phyloP scores from a whole-genome alignment of 2,329 filamentous ascomycete genomes.

The Trichoderma sp. region DNA sequence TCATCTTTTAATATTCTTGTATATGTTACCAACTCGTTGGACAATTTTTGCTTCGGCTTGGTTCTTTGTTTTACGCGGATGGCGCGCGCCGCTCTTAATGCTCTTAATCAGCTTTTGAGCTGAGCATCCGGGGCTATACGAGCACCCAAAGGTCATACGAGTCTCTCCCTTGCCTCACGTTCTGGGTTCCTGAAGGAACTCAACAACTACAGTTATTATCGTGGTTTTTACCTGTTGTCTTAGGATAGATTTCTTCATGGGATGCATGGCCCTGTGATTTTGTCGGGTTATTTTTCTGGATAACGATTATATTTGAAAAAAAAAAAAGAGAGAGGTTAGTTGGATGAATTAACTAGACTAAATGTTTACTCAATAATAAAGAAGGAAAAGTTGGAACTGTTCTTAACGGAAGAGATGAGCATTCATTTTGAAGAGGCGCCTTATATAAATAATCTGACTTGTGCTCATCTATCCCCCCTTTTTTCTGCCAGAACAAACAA shows the following conservation, averaged over 20 bases:
- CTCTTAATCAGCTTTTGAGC: not conserved
- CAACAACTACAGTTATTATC: not conserved
- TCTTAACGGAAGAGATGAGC: not conserved
- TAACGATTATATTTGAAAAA: conserved; percentile 26
- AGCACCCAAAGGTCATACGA: not conserved
- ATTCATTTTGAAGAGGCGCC: not conserved
- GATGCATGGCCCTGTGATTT: conserved; percentile 3
- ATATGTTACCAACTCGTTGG: conserved; percentile 13
- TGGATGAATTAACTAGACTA: conserved; percentile 20
- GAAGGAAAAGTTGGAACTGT: not conserved
- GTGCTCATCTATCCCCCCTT: not conserved
- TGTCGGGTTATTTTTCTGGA: conserved; percentile 6
- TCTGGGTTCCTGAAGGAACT: not conserved
- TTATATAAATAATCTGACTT: not conserved
- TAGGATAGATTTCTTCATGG: conserved; percentile 27
- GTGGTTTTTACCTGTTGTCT: conserved; percentile 17
- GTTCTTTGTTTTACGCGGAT: conserved; percentile 12
- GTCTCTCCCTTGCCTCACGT: not conserved
- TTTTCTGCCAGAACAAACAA: not conserved
- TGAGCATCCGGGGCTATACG: not conserved
- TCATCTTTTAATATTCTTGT: conserved; percentile 28
- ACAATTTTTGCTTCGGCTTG: conserved; percentile 10
- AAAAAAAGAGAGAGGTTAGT: not conserved
- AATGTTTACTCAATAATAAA: not conserved
- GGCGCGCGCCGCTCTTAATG: conserved; percentile 1